Percentiles rank a stretch among this genome's conserved stretches.
Conservation (phyloP, 1,139 yeast species). For the Wickerhamiella infanticola region DNA sequence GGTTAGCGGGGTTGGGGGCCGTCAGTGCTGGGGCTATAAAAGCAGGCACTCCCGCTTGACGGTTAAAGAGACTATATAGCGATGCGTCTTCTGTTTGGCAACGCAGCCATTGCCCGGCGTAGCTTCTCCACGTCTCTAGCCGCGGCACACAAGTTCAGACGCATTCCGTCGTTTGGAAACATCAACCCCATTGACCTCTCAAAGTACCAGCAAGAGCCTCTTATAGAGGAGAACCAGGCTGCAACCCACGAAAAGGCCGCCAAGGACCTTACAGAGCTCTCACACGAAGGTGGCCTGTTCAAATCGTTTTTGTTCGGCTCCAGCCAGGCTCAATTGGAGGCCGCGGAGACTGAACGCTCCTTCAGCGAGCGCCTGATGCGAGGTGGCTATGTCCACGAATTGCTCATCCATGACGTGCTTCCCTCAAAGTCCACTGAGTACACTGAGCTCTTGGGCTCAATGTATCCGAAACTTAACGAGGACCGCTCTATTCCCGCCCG, state of each 20-base stretch:
- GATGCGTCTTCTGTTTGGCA: too few species aligned
- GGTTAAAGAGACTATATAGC: too few species aligned
- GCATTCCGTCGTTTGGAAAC: conserved; percentile 24
- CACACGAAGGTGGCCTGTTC: conserved; percentile 12
- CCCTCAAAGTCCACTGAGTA: conserved; percentile 26
- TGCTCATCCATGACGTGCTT: conserved; percentile 25
- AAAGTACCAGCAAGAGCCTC: conserved; percentile 15
- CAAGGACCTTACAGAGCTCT: conserved; percentile 4
- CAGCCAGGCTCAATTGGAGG: conserved; percentile 23
- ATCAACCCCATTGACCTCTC: conserved; percentile 22
- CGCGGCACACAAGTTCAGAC: not conserved
- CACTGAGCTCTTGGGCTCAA: conserved; percentile 21
- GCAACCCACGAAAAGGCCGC: conserved; percentile 4
- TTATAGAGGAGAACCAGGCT: conserved; percentile 2
- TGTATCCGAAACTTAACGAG: conserved; percentile 24
- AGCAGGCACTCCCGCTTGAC: too few species aligned
- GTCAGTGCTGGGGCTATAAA: too few species aligned
- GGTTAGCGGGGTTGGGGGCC: too few species aligned
- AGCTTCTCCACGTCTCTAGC: not conserved
- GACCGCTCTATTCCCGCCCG: conserved; percentile 23
- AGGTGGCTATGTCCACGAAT: conserved; percentile 31
- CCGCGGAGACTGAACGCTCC: conserved; percentile 23
- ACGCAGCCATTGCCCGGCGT: not conserved
- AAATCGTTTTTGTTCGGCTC: conserved; percentile 28
- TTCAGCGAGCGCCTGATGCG: conserved; percentile 26